Evolutionary conservation across 2,329 filamentous ascomycete species (phyloP).

Genomic region (Phyllosticta capitalensis): DNA sequence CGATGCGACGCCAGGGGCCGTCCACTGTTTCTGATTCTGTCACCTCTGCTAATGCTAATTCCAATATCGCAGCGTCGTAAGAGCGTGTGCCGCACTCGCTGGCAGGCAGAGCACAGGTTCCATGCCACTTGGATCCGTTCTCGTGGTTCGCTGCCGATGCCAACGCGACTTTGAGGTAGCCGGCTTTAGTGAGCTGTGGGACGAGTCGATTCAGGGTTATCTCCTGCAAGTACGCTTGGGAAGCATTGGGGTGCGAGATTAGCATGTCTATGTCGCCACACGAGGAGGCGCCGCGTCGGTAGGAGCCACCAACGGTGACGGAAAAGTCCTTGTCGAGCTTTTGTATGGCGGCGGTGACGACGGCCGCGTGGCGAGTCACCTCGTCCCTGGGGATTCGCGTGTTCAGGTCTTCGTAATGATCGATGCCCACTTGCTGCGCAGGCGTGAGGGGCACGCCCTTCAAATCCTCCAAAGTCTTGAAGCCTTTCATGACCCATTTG

Average conservation of each 20-base stretch:
- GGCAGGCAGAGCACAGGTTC: slow-evolving; percentile 62
- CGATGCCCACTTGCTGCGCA: slow-evolving; percentile 66
- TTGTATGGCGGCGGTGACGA: slow-evolving; percentile 52
- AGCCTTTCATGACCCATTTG: slow-evolving; percentile 67
- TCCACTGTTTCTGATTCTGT: neutral
- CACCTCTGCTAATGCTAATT: slow-evolving; percentile 19
- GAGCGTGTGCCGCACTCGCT: slow-evolving; percentile 11
- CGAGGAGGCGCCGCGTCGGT: slow-evolving; percentile 63
- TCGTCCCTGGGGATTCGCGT: slow-evolving; percentile 68
- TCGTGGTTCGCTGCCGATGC: slow-evolving; percentile 45
- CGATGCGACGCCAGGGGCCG: slow-evolving; percentile 67
- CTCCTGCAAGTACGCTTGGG: slow-evolving; percentile 42
- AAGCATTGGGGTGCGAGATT: slow-evolving; percentile 58
- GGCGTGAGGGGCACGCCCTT: slow-evolving; percentile 52
- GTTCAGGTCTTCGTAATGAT: slow-evolving; percentile 71
- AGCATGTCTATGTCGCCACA: slow-evolving; percentile 82
- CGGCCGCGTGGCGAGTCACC: slow-evolving; percentile 57
- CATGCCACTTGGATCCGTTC: slow-evolving; percentile 69
- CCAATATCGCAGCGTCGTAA: slow-evolving; percentile 15
- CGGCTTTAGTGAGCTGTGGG: slow-evolving; percentile 45
- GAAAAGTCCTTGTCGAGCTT: slow-evolving; percentile 55
- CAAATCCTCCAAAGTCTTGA: slow-evolving; percentile 66
- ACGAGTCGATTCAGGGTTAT: slow-evolving; percentile 58
- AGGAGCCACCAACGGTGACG: slow-evolving; percentile 72
- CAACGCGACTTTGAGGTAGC: slow-evolving; percentile 62